Base-by-base conservation (phyloP, 192 early-diverging fungal species). In the Coemansia sp. region DNA sequence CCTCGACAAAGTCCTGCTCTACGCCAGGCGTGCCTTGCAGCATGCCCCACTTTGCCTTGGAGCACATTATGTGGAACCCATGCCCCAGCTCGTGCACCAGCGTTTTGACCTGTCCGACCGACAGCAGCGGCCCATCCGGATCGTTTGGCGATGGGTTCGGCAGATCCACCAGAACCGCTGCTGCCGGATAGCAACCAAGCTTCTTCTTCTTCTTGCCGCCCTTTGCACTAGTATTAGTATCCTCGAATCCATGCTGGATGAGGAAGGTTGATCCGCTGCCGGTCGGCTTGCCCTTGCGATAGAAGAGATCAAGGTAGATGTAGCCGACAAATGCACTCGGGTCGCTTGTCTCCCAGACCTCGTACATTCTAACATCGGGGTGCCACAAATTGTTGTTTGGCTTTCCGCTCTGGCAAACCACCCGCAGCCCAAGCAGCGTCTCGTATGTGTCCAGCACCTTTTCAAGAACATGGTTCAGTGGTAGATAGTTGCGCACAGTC, bases 51-150 rank as follows among this genome's bases (percentile, higher is more conserved):
- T 84, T 88, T 10, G 88, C 87, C 23, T 76, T 65, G 29, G 86
- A 84, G 70, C 88, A 91, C 19, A 92, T 38, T 25, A 74, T 73
- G 62, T 81, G 79, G 55, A 85, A 84, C 15, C 73, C 79, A 57
- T 87, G 84, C 28, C 89, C 92, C 62, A 94, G 83, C 59, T 92
- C 92, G 52, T 94, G 92, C 75, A 90, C 87, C 36, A 88, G 86
- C 2, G 87, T 90, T 22, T 75, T 78, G 19, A 91, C 86, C 68
- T 92, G 88, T 53, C 72, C 81, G 61, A 92, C 90, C 42, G 86
- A 85, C 27, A 92, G 79, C 28, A 92, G 64, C 2, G 86, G 8
- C 7, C 13, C 85, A 7, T 87, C 91, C n/a, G 82, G 71, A 8
- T 70, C 72, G 3, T 81, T 57, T 13, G 86, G 84, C 1, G 79